Base-by-base conservation (phyloP, 768 basidiomycete species). In the Chalciporus pseudorubinellus region DNA sequence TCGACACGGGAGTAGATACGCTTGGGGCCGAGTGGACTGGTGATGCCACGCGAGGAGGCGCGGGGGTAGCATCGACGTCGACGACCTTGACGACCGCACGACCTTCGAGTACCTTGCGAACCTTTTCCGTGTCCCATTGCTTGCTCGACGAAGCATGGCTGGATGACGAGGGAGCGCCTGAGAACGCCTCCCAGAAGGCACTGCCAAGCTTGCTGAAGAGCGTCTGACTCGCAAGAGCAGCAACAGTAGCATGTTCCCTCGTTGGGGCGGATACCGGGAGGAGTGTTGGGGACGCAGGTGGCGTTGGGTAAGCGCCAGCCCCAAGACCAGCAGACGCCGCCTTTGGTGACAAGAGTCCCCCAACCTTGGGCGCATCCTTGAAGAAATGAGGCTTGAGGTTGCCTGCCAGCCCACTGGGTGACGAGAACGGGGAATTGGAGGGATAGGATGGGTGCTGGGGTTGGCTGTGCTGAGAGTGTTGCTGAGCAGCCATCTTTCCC, bases 181-280 rank as follows among this genome's bases (percentile, higher is more conserved):
- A 77, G 70, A 94, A 94, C 14, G 92, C 92, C 56, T 92, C 90
- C 87, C 91, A 89, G 72, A 94, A 93, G 39, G 91, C 89, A 19
- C 73, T 66, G 5, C 87, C 84, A 28, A 94, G 76, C 62, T 83
- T 84, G 61, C 74, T 71, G 46, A 89, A 57, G 26, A 95, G 71
- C 1, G 92, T 93, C 71, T 91, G 85, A 41, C 82, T 81, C 9
- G 89, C 91, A 55, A 91, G 74, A n/a, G 81, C 79, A 11, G 90
- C 91, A 16, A 66, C 60, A 43, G 63, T 56, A 45, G 60, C 62
- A 52, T 72, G 59, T 46, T 71, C 72, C 48, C 59, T 66, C 26
- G 70, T 50, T n/a, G 73, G 50, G n/a, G n/a, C 34, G 28, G 53
- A 13, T 14, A 59, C 19, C 13, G 61, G 56, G 8, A 68, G 55